These are phyloP conservation scores for Vicia villosa DNA, from an alignment of 306 rosid genomes.

Conservation along the genomic window DNA sequence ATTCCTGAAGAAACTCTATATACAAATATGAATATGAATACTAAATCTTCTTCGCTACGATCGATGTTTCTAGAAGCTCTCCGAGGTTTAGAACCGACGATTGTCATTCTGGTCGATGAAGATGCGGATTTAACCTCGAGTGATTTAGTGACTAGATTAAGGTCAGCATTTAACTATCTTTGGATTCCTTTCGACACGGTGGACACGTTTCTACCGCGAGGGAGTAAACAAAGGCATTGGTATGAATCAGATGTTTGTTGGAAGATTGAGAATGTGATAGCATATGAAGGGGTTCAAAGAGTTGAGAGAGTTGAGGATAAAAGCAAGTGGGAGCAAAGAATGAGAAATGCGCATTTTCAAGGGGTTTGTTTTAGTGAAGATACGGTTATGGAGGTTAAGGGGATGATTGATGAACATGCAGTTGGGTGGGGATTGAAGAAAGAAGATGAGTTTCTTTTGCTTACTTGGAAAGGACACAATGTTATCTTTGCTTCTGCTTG, in stretches of 20 bases:
- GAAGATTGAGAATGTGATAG: constrained; percentile 88
- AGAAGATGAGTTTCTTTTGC: constrained; percentile 73
- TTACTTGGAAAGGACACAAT: constrained; percentile 95
- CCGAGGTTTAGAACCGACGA: constrained; percentile 64
- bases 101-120: constrained; percentile 72
- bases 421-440: constrained; percentile 95
- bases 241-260: constrained; percentile 83
- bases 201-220: constrained; percentile 68
- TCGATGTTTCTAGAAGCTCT: constrained; percentile 62
- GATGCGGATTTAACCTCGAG: constrained; percentile 79
- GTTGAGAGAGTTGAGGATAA: constrained; percentile 69
- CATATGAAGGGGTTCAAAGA: constrained; percentile 71
- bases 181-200: constrained; percentile 90
- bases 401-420: constrained; percentile 85
- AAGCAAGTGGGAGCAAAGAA: constrained; percentile 67
- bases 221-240: constrained; percentile 81
- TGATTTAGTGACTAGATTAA: constrained; percentile 59
- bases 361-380: constrained; percentile 63
- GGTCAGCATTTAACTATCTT: constrained; percentile 77
- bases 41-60: constrained; percentile 19
- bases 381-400: constrained; percentile 60
- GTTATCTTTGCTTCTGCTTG: constrained; percentile 86
- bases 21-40: not conserved
- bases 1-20: constrained; percentile 67
- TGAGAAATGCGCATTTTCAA: constrained; percentile 61